Base-by-base conservation (phyloP, 2,329 filamentous ascomycete genomes). In the Nemania sp. region DNA sequence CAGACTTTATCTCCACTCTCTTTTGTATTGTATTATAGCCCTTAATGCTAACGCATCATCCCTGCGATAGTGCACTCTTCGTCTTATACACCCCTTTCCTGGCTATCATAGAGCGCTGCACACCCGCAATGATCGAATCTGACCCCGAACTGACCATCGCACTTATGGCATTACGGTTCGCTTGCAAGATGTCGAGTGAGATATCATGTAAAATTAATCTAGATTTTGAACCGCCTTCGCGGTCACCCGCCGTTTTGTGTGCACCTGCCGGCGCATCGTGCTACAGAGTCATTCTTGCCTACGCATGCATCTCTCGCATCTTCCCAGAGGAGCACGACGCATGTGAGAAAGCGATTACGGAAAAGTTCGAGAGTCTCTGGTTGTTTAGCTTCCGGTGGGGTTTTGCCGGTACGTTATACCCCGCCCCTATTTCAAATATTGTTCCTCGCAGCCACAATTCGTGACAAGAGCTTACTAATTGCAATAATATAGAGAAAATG, bases 351-450 rank as follows among this genome's bases (percentile, higher is more conserved):
- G 63, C 64, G 4, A 70, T 70, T 30, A 56, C 60, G 6, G 66
- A 69, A 40, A 70, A 70, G 49, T 70, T 68, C 17, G 68, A 70
- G 60, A 70, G 67, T 55, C 56, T 70, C 15, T 59, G 47, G 56
- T 40, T 70, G 20, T 70, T 70, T 40, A 68, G 67, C 28, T 66
- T 63, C 33, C 60, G 68, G 5, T 70, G 68, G 68, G 68, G 67
- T 3, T 66, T 70, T 37, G 68, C 68, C 23, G 67, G 68, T 70
- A 55, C n/a, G 64, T 60, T 30, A 23, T 14, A n/a, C 28, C 30
- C 11, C 2, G 6, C 49, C 6, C 30, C 37, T 34, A 22, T 20
- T 44, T 0, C 22, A 15, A 7, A 24, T 19, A 2, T 6, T 6
- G 33, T 5, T 6, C 22, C 45, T 9, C 17, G 2, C 39, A 26